Conservation (phyloP, 2,329 filamentous ascomycete species). For the Chalara sp. region DNA sequence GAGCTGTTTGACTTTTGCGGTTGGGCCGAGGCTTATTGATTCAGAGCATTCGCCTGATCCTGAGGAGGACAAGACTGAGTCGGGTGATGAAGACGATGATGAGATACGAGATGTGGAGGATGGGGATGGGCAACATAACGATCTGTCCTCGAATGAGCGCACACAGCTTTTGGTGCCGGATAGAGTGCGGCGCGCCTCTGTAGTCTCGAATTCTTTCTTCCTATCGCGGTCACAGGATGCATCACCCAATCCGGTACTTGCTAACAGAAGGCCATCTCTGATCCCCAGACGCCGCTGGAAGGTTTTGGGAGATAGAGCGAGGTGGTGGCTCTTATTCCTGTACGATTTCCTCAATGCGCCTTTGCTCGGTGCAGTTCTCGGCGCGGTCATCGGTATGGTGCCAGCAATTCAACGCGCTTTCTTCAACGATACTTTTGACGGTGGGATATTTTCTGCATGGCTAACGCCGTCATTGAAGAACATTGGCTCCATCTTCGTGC, state of each 20-base stretch:
- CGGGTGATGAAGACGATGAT: constrained; percentile 17
- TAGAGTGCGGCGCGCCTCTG: constrained; percentile 7
- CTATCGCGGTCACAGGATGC: constrained; percentile 15
- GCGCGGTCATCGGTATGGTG: constrained; percentile 51
- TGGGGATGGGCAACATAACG: constrained; percentile 17
- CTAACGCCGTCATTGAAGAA: constrained; percentile 55
- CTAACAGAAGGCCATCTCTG: constrained; percentile 21
- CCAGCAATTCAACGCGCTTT: constrained; percentile 54
- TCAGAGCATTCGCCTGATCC: constrained; percentile 31
- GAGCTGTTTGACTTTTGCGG: constrained; percentile 56
- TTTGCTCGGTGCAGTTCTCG: constrained; percentile 51
- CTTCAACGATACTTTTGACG: constrained; percentile 49
- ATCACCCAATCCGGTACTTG: constrained; percentile 5
- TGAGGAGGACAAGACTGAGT: constrained; percentile 18
- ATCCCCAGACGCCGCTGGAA: constrained; percentile 22
- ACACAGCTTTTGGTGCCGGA: constrained; percentile 40
- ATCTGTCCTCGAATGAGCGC: constrained; percentile 28
- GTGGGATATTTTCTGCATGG: constrained; percentile 61
- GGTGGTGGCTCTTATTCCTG: constrained; percentile 31
- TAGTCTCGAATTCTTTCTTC: constrained; percentile 24
- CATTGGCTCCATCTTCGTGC: constrained; percentile 56
- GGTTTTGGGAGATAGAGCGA: constrained; percentile 19
- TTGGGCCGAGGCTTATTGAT: constrained; percentile 53
- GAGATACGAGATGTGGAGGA: constrained; percentile 3
- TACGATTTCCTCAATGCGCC: constrained; percentile 53